Base-by-base conservation (phyloP, 1,284 basidiomycete species). In the Ceratobasidium sp. region DNA sequence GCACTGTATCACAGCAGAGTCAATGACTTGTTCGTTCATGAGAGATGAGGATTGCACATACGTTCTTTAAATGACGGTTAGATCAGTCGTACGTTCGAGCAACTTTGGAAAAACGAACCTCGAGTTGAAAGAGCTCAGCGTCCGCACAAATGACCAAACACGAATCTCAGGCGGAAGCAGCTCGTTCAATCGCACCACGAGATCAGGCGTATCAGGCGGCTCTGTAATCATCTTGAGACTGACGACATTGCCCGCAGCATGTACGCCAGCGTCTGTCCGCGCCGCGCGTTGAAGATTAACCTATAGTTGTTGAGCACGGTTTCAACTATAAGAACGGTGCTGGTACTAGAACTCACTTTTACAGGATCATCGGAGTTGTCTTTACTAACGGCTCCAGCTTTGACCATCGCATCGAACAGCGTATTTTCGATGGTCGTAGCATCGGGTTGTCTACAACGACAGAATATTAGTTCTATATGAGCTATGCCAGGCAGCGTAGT, bases 201-300 rank as follows among this genome's bases (percentile, higher is more conserved):
- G 84, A 79, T 93, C 90, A 33, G 87, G 84, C 1, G 73, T 75
- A 64, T 74, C 90, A 1, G 95, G 93, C 14, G 94, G 87, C 24
- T 86, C 83, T 27, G 90, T 87, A 79, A 98, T 98, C 85, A 97
- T 87, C 83, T 98, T 98, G 82, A 98, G 87, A 8, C 94, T 95
- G 17, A 98, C 91, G 33, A 96, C 86, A 81, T 99, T 99, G 14
- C 97, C 95, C 7, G 96, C 97, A 6, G 98, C 98, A 81, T 99
- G 97, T 5, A 99, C 98, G 22, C 98, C 98, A 0, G 97, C 94
- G 82, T 99, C 98, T 0, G 98, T 99, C 1, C 98, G 87, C 6
- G 98, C 98, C 1, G 97, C 95, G 48, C 98, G 90, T 56, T 91
- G 91, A 15, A 99, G 88, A 62, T 88, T 89, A 67, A 93, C 94